Conservation (phyloP, 148 eudicot genomes). For the Tetragonia tetragonoides region DNA sequence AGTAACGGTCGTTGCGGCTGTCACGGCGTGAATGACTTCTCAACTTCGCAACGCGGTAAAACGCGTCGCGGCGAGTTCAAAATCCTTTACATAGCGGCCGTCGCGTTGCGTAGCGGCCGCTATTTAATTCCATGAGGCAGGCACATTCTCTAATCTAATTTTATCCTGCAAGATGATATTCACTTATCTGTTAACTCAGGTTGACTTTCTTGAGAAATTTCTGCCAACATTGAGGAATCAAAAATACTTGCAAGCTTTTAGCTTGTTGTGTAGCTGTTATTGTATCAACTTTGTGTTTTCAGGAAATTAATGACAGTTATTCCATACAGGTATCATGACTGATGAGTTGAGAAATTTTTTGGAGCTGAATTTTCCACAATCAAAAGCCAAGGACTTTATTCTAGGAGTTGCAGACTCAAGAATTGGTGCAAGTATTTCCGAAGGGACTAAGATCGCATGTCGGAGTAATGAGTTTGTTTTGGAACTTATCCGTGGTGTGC, state of each 20-base stretch:
- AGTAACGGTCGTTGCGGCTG: too few relatives aligned
- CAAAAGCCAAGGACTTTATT: slow-evolving; percentile 61
- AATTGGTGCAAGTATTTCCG: slow-evolving; percentile 73
- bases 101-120: too few relatives aligned
- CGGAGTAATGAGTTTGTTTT: slow-evolving; percentile 78
- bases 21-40: too few relatives aligned
- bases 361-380: slow-evolving; percentile 64
- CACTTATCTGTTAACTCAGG: too few relatives aligned
- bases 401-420: slow-evolving; percentile 85
- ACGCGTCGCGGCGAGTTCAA: too few relatives aligned
- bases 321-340: slow-evolving; percentile 69
- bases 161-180: too few relatives aligned
- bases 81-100: too few relatives aligned
- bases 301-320: background rate
- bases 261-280: background rate
- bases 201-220: background rate
- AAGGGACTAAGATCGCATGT: slow-evolving; percentile 77
- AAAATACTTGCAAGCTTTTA: background rate
- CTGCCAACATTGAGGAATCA: background rate
- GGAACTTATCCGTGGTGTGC: slow-evolving; percentile 94
- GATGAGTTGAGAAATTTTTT: slow-evolving; percentile 74
- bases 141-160: too few relatives aligned
- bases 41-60: too few relatives aligned
- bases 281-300: background rate
- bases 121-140: too few relatives aligned